These are phyloP conservation scores for Cinnamomum chago DNA, from an alignment of 164 flowering plant genomes.

Conservation along the genomic window DNA sequence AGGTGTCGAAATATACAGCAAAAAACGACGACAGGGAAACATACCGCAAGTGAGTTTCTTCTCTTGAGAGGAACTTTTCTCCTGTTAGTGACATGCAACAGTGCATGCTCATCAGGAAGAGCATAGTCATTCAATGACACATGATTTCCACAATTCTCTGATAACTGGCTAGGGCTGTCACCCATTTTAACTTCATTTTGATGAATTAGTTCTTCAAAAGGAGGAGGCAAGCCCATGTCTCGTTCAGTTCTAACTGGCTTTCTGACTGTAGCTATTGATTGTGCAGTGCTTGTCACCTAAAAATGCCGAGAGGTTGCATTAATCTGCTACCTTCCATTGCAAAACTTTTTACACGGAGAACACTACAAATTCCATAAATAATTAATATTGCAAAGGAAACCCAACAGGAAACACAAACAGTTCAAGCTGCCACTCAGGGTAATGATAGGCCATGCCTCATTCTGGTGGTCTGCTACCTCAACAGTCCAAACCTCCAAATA, in stretches of 20 bases:
- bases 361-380: too few relatives aligned
- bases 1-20: not conserved
- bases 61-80: conserved; percentile 52
- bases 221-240: conserved; percentile 50
- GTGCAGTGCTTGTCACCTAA: conserved; percentile 29
- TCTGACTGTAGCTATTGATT: conserved; percentile 28
- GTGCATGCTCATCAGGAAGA: conserved; percentile 64
- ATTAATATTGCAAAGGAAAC: not conserved
- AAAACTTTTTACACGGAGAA: not conserved
- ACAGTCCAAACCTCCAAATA: not conserved
- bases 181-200: conserved; percentile 26
- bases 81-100: conserved; percentile 82
- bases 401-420: not conserved
- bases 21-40: conserved; percentile 5
- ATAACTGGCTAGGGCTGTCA: conserved; percentile 12
- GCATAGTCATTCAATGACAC: conserved; percentile 27
- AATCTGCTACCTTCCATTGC: not conserved
- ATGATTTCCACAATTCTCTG: conserved; percentile 21
- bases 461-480: not conserved
- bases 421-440: not conserved
- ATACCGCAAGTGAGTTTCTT: conserved; percentile 45
- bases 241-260: conserved; percentile 37
- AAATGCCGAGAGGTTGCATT: conserved; percentile 8
- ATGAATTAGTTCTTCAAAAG: conserved; percentile 63
- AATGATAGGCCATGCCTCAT: not conserved